Evolutionary conservation across 2,329 filamentous ascomycete species (phyloP), one percentile per base, ranked within the genome.

Genomic region (Fusarium tricinctum): DNA sequence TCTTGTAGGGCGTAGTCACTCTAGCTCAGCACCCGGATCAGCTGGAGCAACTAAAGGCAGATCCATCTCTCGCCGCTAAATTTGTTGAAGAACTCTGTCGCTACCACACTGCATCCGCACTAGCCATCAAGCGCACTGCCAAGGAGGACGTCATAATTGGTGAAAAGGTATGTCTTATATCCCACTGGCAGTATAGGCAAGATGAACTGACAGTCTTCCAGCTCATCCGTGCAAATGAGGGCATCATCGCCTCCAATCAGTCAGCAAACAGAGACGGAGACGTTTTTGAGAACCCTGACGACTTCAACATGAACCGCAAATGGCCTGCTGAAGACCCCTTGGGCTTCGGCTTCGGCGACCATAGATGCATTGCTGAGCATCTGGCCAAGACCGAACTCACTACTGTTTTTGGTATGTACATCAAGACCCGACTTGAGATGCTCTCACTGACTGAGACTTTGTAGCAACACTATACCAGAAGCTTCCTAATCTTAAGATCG

Each of bases 41-140:
- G 63, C 76, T 84, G 3, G 75, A 69, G 1, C 77, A 81, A 38
- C 73, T 85, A 2, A 82, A 81, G 56, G 63, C 71, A 6, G 70
- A 83, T 35, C 80, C 82, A 0, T 74, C 73, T 0, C 77, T 81
- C 15, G 74, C 78, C 2, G 70, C 55, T 4, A 56, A 66, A 0
- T 84, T 86, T 42, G 82, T 86, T 0, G 79, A 83, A 43, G 84
- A 86, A 71, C 77, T 85, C 1, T 84, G 81, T 64, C 77, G 83
- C 8, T 85, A 77, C 63, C 82, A 85, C 63, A 84, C 82, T 1
- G 81, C 79, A 1, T 84, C 81, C 1, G 79, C 83, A 2, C 73
- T 85, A 56, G 82, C 82, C 0, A 83, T 83, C 33, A 81, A 82
- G 54, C 76, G 84, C 15, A 82, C 82, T 3, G 82, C 83, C 8